Conservation (phyloP, 805 yeast genomes). For the Candida silvatica region DNA sequence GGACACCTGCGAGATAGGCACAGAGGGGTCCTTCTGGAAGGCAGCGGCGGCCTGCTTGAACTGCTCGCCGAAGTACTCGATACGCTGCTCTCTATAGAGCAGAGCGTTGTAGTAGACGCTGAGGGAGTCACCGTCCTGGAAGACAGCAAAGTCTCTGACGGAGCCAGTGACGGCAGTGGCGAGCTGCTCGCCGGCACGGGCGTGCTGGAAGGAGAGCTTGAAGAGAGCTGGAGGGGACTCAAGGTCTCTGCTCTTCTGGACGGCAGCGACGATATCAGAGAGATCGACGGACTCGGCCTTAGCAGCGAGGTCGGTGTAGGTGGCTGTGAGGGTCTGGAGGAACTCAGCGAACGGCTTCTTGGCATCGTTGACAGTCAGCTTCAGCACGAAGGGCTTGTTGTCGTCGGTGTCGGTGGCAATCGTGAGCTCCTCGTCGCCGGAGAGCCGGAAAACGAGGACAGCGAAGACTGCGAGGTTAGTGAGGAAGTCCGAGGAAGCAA, state of each 20-base stretch:
- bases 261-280: slow-evolving; percentile 43
- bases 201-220: slow-evolving; percentile 48
- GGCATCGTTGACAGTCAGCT: slow-evolving; percentile 49
- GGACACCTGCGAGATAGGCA: slow-evolving; percentile 49
- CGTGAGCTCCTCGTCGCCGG: slow-evolving; percentile 94
- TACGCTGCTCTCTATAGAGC: slow-evolving; percentile 62
- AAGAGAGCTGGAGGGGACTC: slow-evolving; percentile 58
- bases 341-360: slow-evolving; percentile 46
- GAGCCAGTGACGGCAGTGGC: slow-evolving; percentile 43
- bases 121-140: slow-evolving; percentile 28
- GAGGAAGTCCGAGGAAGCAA: slow-evolving; percentile 27
- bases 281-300: slow-evolving; percentile 41
- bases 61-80: slow-evolving; percentile 66
- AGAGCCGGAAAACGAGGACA: slow-evolving; percentile 64
- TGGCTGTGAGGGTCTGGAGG: slow-evolving; percentile 32
- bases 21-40: slow-evolving; percentile 27
- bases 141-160: slow-evolving; percentile 58
- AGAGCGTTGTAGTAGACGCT: slow-evolving; percentile 65
- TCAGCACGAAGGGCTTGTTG: slow-evolving; percentile 46
- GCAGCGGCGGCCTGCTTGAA: slow-evolving; percentile 42
- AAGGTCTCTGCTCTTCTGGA: slow-evolving; percentile 39
- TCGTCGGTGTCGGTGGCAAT: slow-evolving; percentile 56
- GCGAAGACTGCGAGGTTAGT: slow-evolving; percentile 60
- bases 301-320: slow-evolving; percentile 26
- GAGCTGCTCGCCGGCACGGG: slow-evolving; percentile 30